Base-by-base conservation (phyloP, 2,329 filamentous ascomycete species). In the Colletotrichum brevisporum region DNA sequence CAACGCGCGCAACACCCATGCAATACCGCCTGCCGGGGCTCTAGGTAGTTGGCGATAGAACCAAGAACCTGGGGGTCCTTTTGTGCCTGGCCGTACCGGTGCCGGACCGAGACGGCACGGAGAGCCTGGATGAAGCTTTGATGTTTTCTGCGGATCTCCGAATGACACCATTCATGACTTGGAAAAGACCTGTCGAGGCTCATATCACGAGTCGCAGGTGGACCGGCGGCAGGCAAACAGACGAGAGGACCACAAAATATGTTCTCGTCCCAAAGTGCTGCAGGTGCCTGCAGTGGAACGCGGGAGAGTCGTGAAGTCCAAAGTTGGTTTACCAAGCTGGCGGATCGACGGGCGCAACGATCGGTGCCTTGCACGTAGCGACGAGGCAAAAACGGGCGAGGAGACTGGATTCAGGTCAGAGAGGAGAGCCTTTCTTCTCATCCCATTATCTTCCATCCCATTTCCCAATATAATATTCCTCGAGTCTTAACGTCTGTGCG, bases 311-410 rank as follows among this genome's bases (percentile, higher is more conserved):
- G 36, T 67, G 60, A 55, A 51, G 53, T 64, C 47, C 50, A 66
- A 69, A 60, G 50, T 66, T 60, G 53, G 31, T 59, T 65, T 69
- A 66, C 66, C 50, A 43, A 58, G 26, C 45, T 36, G n/a, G 59
- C 55, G 66, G 66, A 21, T 61, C 62, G 24, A 39, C 62, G 39
- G 50, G 45, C 45, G 50, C 27, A 39, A 51, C 21, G 62, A 66
- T 60, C 50, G 39, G 51, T 55, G 56, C 43, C 51, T 15, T 51
- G n/a, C 43, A 36, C 31, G 31, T 10, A 51, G 27, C 52, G 43
- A 45, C 24, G 53, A 24, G 36, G 26, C 21, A 36, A 51, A 31
- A 41, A 41, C 31, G 31, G 43, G 27, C 50, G 18, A 13, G 31
- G 26, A 56, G 36, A 52, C 56, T 53, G 55, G 36, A 39, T 47